Conservation (phyloP, 495 filamentous ascomycete species). For the Pyrenula massariospora region DNA sequence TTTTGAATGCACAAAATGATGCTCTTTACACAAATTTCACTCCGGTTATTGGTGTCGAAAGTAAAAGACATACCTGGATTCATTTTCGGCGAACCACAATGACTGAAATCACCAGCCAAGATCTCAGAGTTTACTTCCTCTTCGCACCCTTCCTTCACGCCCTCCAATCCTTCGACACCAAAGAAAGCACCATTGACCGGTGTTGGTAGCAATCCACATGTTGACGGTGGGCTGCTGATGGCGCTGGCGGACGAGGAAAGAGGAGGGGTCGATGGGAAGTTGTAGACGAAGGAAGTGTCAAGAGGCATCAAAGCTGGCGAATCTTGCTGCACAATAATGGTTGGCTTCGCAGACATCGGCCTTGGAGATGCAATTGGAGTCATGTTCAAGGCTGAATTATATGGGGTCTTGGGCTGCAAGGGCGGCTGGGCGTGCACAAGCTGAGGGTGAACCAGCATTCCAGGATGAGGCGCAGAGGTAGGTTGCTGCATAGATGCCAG, state of each 20-base stretch:
- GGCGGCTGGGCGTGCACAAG: conserved; percentile 68
- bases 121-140: conserved; percentile 63
- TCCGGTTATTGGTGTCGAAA: too few relatives aligned
- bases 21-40: too few relatives aligned
- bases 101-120: conserved; percentile 68
- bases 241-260: conserved; percentile 74
- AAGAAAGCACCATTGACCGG: conserved; percentile 75
- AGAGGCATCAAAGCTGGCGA: conserved; percentile 62
- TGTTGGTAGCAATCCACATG: conserved; percentile 64
- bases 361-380: conserved; percentile 73
- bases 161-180: conserved; percentile 59
- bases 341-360: conserved; percentile 61
- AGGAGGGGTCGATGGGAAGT: conserved; percentile 79
- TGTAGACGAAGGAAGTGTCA: conserved; percentile 66
- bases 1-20: too few relatives aligned
- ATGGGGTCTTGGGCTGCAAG: conserved; percentile 51
- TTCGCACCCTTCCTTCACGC: conserved; percentile 73
- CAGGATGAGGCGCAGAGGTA: conserved; percentile 21
- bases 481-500: conserved; percentile 22
- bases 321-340: conserved; percentile 58
- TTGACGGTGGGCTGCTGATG: conserved; percentile 76
- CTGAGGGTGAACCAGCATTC: conserved; percentile 11
- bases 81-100: conserved; percentile 70
- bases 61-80: conserved; percentile 88
- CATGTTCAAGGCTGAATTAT: conserved; percentile 43